Evolutionary conservation across 345 rosid genomes (phyloP).

Genomic region (Eucalyptus cloeziana): DNA sequence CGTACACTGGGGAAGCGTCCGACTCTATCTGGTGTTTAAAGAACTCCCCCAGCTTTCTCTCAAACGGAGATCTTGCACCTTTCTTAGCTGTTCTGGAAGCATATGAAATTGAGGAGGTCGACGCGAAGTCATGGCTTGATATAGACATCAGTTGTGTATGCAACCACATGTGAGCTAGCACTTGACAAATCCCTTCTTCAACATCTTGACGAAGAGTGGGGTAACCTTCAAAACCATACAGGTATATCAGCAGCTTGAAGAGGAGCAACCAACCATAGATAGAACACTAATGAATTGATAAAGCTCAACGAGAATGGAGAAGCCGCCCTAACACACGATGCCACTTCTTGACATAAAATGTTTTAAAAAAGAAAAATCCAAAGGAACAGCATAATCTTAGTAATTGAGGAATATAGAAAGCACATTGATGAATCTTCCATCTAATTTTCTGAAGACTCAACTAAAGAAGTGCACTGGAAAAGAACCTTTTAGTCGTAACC

Average conservation of each 20-base stretch:
- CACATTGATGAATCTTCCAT: background rate
- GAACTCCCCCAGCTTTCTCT: constrained; percentile 78
- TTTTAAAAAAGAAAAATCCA: background rate
- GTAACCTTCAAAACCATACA: constrained; percentile 31
- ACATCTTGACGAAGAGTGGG: constrained; percentile 70
- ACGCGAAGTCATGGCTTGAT: constrained; percentile 24
- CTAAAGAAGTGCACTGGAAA: background rate
- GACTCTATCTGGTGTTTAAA: constrained; percentile 77
- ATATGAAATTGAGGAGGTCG: constrained; percentile 18
- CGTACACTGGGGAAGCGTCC: constrained; percentile 77
- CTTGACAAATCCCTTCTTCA: constrained; percentile 98
- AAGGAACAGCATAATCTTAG: background rate
- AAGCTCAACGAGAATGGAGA: background rate
- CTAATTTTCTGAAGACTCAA: background rate
- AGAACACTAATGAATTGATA: background rate
- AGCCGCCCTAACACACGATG: background rate
- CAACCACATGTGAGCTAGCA: constrained; percentile 89
- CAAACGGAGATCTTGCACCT: constrained; percentile 47
- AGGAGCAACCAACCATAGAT: background rate
- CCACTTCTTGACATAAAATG: background rate
- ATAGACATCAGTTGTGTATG: constrained; percentile 36
- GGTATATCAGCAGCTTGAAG: background rate
- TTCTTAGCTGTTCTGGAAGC: constrained; percentile 22
- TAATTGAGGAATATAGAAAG: background rate
- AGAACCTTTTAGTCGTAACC: constrained; percentile 90